Evolutionary conservation across 352 stramenopile genomes (phyloP), one percentile per base, ranked within the genome.

Genomic region (Phytophthora pinifolia): DNA sequence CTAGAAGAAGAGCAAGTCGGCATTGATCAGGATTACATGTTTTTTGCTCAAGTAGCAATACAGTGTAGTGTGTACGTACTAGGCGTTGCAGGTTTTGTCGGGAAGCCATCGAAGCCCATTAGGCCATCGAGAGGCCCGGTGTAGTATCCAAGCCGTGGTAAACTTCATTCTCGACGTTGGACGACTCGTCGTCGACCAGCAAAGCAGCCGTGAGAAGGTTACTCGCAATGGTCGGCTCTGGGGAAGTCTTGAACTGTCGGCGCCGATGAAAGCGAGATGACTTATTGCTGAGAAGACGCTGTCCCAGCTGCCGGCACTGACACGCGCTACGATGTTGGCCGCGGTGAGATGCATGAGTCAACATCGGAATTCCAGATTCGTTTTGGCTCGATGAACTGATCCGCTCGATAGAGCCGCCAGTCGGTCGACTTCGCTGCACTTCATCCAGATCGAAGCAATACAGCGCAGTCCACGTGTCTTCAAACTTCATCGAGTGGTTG

Each of bases 271-370:
- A 67, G 10, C 46, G 35, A 18, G 57, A 63, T 0, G 36, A 30
- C n/a, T 54, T 54, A 9, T 70, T 29, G n/a, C n/a, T 59, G 32
- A 53, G 31, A 12, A 71, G 41, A 2, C 74, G 64, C 56, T 88
- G 79, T 8, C 74, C 76, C 12, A 86, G 62, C 38, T 76, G 70
- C 12, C 79, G 67, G 43, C 74, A 89, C 14, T 56, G 47, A 15
- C 79, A 87, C 5, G 34, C 18, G 8, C 30, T 20, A 12, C 52
- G 36, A 18, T 25, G 52, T 33, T 38, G 15, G n/a, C 51, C 46
- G 35, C 14, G 17, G 20, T 58, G 44, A 7, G 44, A 52, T 6
- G 27, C 46, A 35, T 22, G 42, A 29, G 45, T 41, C 17, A 67
- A 14, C 47, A 70, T 70, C 8, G 62, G 44, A 32, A 63, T 51